Conservation (phyloP, 768 basidiomycete species). For the Mycena galopus region DNA sequence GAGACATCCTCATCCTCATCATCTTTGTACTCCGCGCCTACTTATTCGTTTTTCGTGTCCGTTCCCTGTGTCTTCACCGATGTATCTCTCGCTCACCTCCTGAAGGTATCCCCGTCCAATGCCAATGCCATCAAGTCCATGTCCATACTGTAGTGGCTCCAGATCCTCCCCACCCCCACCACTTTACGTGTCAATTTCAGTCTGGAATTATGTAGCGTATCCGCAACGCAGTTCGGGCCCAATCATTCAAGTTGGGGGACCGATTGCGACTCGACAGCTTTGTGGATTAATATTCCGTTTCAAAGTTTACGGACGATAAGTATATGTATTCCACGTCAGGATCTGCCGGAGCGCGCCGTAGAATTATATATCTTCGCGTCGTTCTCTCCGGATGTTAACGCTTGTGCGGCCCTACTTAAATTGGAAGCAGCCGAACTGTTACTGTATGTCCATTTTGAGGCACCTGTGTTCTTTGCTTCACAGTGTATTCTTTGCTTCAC, state of each 20-base stretch:
- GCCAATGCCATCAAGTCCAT: no score
- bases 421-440: slow-evolving; percentile 99
- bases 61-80: slow-evolving; percentile 64
- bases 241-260: slow-evolving; percentile 65
- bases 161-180: slow-evolving; percentile 73
- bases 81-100: slow-evolving; percentile 81
- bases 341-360: slow-evolving; percentile 69
- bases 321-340: slow-evolving; percentile 79
- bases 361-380: slow-evolving; percentile 94
- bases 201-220: slow-evolving; percentile 88
- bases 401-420: slow-evolving; percentile 92
- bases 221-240: slow-evolving; percentile 58
- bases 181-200: slow-evolving; percentile 82
- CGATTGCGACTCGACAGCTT: slow-evolving; percentile 82
- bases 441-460: slow-evolving; percentile 64
- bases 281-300: slow-evolving; percentile 88
- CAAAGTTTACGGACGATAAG: slow-evolving; percentile 86
- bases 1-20: no score
- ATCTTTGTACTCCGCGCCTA: no score
- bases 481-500: no score
- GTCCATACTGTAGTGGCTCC: slow-evolving; percentile 29
- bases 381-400: slow-evolving; percentile 91
- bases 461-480: slow-evolving; percentile 94
- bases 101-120: slow-evolving; percentile 64
- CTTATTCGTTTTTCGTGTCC: no score